Base-by-base conservation (phyloP, 2,329 filamentous ascomycete species). In the Lizonia empirigonia region DNA sequence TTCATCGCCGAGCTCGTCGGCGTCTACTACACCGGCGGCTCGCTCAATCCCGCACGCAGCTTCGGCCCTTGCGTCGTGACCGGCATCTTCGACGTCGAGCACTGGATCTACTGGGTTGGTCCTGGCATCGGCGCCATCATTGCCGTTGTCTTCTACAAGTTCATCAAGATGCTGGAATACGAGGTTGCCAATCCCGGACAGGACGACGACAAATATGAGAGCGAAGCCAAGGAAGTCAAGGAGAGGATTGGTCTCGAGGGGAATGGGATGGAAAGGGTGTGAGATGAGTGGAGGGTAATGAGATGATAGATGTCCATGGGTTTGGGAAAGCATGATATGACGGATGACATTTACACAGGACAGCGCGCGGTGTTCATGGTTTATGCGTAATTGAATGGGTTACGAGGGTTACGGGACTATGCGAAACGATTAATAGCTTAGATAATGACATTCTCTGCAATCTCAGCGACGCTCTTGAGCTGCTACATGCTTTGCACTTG, bases 1-100 rank as follows among this genome's bases (percentile, higher is more conserved):
- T 90, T 91, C 71, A 80, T 90, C 46, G 75, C 75, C 0, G 77
- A 83, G 50, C 61, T 84, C 30, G 73, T 76, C 15, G 79, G 79
- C 72, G 76, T 78, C 18, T 77, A 72, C 65, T 78, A 76, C 60
- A 78, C 76, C 3, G 76, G 76, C 32, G 76, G 76, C 27, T 74
- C 71, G 2, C 68, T 78, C 20, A 79, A 79, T 45, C 77, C 77
- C 7, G 76, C 77, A 12, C 74, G 77, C 39, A 74, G 70, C 15
- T 77, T 79, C 60, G 77, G 76, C 5, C 76, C 76, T 10, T 76
- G 78, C 30, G 74, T 77, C 22, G 63, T 75, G 16, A 68, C 61
- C 18, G 72, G 72, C 26, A 66, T 62, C 10, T 79, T 78, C 52
- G 72, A 75, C 8, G 52, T 58, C 23, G 70, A 78, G 50, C 77